These are phyloP conservation scores for Plenodomus tracheiphilus DNA, from an alignment of 2,329 filamentous ascomycete genomes.

Conservation along the genomic window DNA sequence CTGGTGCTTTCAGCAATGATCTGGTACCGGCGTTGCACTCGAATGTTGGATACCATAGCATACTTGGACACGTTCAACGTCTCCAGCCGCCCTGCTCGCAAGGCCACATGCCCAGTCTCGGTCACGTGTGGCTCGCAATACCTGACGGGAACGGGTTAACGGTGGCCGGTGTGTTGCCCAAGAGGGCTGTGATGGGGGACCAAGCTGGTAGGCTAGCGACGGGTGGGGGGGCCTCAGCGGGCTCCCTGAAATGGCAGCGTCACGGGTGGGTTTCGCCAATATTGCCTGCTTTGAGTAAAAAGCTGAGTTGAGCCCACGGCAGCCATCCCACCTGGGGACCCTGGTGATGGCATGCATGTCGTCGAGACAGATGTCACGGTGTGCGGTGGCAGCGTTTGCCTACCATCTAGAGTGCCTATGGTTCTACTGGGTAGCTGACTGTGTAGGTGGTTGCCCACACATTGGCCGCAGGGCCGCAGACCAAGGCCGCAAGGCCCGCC, in stretches of 20 bases:
- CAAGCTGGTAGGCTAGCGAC: no score
- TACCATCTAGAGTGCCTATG: no score
- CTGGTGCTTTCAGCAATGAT: background rate
- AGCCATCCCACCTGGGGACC: slow-evolving; percentile 26
- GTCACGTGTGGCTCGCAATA: slow-evolving; percentile 32
- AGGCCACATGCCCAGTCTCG: background rate
- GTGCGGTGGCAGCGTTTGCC: no score
- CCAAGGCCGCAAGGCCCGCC: background rate
- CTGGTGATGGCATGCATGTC: slow-evolving; percentile 2
- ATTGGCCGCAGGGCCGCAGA: no score
- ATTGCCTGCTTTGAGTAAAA: slow-evolving; percentile 13
- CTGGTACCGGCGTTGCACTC: background rate
- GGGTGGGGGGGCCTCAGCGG: no score
- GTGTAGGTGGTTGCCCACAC: background rate
- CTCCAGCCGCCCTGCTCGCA: background rate
- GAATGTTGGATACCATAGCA: background rate
- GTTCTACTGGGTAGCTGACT: no score
- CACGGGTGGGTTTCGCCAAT: slow-evolving; percentile 23
- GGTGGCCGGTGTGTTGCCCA: slow-evolving; percentile 11
- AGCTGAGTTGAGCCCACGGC: slow-evolving; percentile 14
- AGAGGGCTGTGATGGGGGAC: no score
- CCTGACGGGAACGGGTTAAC: slow-evolving; percentile 18
- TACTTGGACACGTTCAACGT: background rate
- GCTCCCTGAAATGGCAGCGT: slow-evolving; percentile 5
- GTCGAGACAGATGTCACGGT: background rate